A percentile compares a stretch with the other conserved stretches of the same genome.
Evolutionary conservation across 2,329 filamentous ascomycete species (phyloP).

Genomic region (Epichloe hybrida): DNA sequence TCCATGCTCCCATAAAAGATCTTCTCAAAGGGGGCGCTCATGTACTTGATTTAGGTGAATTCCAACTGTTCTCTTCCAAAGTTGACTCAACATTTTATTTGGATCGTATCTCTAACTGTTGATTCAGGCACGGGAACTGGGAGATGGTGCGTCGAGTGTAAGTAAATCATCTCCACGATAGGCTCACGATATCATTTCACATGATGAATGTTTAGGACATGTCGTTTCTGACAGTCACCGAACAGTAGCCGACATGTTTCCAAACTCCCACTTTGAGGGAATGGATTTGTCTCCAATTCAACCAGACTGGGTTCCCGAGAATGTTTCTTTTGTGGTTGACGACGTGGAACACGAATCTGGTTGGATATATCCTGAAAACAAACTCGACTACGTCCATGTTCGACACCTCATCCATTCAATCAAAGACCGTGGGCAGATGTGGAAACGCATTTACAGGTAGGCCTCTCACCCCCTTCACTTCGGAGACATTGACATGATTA

Average conservation of each 20-base stretch:
- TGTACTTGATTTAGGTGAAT: slow-evolving; percentile 33
- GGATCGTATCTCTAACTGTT: not conserved
- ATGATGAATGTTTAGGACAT: not conserved
- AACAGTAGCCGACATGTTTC: slow-evolving; percentile 34
- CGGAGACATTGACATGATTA: not conserved
- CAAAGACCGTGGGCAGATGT: slow-evolving; percentile 25
- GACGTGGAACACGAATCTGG: slow-evolving; percentile 37
- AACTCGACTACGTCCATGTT: slow-evolving; percentile 36
- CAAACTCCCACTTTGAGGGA: slow-evolving; percentile 29
- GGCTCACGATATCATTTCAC: not conserved
- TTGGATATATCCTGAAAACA: slow-evolving; percentile 31
- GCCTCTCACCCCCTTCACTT: slow-evolving; percentile 4
- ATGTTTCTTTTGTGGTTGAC: slow-evolving; percentile 37
- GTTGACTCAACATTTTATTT: not conserved
- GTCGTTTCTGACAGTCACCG: not conserved
- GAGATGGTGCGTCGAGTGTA: slow-evolving; percentile 36
- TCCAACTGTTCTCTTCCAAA: too few species aligned
- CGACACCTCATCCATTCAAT: slow-evolving; percentile 33
- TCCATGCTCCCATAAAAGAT: slow-evolving; percentile 30
- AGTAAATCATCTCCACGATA: slow-evolving; percentile 12
- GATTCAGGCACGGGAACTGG: slow-evolving; percentile 34
- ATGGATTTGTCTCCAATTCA: slow-evolving; percentile 40
- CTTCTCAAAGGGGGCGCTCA: slow-evolving; percentile 24
- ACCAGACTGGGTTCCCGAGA: slow-evolving; percentile 35
- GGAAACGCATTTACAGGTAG: slow-evolving; percentile 30